These are phyloP conservation scores for Cinchona pubescens DNA, from an alignment of 257 asterid species.

Conservation along the genomic window DNA sequence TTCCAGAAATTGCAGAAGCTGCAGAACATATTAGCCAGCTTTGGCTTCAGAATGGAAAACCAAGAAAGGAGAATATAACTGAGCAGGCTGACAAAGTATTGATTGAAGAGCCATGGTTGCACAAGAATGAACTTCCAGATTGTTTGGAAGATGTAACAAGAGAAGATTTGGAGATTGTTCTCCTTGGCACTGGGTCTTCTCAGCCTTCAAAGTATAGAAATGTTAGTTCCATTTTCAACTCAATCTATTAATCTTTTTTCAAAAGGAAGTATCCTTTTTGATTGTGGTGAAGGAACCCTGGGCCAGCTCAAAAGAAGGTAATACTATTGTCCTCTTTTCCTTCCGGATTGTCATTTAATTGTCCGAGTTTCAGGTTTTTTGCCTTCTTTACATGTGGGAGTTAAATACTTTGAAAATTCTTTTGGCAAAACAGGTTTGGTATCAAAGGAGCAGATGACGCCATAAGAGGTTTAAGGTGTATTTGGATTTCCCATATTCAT, in stretches of 20 bases:
- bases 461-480: slow-evolving; percentile 61
- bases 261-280: slow-evolving; percentile 73
- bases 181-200: slow-evolving; percentile 97
- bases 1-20: slow-evolving; percentile 76
- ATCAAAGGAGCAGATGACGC: slow-evolving; percentile 78
- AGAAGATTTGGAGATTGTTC: slow-evolving; percentile 87
- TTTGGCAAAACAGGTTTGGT: slow-evolving; percentile 57
- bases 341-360: neutral
- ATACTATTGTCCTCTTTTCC: neutral
- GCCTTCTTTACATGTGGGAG: neutral
- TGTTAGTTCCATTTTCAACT: slow-evolving; percentile 84
- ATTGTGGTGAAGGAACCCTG: slow-evolving; percentile 94
- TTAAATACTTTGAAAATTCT: neutral
- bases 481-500: slow-evolving; percentile 97
- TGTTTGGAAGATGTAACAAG: slow-evolving; percentile 72
- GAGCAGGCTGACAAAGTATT: slow-evolving; percentile 20
- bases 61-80: slow-evolving; percentile 16
- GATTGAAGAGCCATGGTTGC: slow-evolving; percentile 80
- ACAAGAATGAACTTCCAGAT: slow-evolving; percentile 50
- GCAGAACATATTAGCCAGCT: slow-evolving; percentile 44
- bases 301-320: slow-evolving; percentile 97
- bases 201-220: slow-evolving; percentile 98
- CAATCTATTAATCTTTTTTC: slow-evolving; percentile 81
- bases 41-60: slow-evolving; percentile 35
- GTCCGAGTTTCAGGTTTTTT: neutral